Evolutionary conservation across 352 stramenopile genomes (phyloP).

Genomic region (Pilasporangium apinafurcum): DNA sequence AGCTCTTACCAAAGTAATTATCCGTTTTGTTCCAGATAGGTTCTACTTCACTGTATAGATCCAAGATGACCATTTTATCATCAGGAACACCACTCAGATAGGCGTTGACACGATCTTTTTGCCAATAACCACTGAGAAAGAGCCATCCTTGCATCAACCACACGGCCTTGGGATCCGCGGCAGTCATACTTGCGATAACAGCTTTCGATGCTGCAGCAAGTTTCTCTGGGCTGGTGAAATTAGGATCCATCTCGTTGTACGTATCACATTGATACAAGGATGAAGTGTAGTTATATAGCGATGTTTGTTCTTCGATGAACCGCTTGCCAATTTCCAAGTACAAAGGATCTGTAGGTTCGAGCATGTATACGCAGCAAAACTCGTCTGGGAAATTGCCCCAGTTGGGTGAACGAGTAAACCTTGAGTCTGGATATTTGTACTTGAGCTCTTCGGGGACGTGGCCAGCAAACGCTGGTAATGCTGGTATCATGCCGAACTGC

Average conservation of each 20-base stretch:
- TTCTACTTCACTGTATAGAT: constrained; percentile 73
- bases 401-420: constrained; percentile 76
- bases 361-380: constrained; percentile 82
- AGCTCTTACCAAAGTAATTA: constrained; percentile 79
- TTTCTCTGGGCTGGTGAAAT: constrained; percentile 39
- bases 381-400: constrained; percentile 76
- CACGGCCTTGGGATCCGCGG: constrained; percentile 59
- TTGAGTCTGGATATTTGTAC: constrained; percentile 56
- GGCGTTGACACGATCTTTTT: constrained; percentile 42
- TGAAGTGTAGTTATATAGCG: constrained; percentile 66
- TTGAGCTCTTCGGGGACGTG: constrained; percentile 85
- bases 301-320: constrained; percentile 67
- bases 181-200: constrained; percentile 71
- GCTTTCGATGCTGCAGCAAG: constrained; percentile 49
- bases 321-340: constrained; percentile 74
- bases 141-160: constrained; percentile 85
- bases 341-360: constrained; percentile 74
- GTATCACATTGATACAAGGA: constrained; percentile 78
- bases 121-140: constrained; percentile 72
- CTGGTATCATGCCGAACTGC: constrained; percentile 87
- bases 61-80: constrained; percentile 72
- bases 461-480: constrained; percentile 85
- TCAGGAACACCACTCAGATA: constrained; percentile 49
- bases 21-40: constrained; percentile 69
- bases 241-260: constrained; percentile 81